Evolutionary conservation across 306 rosid species (phyloP).

Genomic region (Cercis canadensis): DNA sequence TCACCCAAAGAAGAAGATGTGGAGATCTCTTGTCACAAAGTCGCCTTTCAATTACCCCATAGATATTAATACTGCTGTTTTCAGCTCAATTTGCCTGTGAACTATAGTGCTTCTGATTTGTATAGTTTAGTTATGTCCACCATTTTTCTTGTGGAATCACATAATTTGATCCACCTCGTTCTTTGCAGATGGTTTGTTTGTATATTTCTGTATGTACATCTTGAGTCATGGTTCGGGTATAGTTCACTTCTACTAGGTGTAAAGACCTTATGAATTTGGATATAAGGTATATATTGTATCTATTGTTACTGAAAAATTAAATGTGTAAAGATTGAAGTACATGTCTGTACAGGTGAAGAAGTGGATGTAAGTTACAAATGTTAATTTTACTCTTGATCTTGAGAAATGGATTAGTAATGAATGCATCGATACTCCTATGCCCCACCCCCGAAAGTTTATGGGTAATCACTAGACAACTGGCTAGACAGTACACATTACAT

Average conservation of each 20-base stretch:
- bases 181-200: constrained; percentile 27
- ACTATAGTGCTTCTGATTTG: constrained; percentile 22
- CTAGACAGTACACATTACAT: too few species aligned
- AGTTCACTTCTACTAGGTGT: background rate
- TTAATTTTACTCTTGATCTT: background rate
- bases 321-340: constrained; percentile 29
- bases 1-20: constrained; percentile 69
- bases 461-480: too few species aligned
- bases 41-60: constrained; percentile 62
- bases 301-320: constrained; percentile 11
- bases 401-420: background rate
- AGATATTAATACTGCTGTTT: constrained; percentile 65
- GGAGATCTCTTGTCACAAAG: constrained; percentile 70
- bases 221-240: background rate
- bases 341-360: constrained; percentile 28
- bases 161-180: constrained; percentile 33
- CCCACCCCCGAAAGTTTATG: too few species aligned
- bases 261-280: too few species aligned
- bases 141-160: constrained; percentile 39
- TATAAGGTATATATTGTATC: constrained; percentile 6
- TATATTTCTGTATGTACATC: constrained; percentile 32
- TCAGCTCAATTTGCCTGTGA: constrained; percentile 75
- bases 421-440: background rate
- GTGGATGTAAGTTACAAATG: constrained; percentile 6
- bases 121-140: constrained; percentile 32